Conservation (phyloP, 2,329 filamentous ascomycete species). For the Biscogniauxia marginata region DNA sequence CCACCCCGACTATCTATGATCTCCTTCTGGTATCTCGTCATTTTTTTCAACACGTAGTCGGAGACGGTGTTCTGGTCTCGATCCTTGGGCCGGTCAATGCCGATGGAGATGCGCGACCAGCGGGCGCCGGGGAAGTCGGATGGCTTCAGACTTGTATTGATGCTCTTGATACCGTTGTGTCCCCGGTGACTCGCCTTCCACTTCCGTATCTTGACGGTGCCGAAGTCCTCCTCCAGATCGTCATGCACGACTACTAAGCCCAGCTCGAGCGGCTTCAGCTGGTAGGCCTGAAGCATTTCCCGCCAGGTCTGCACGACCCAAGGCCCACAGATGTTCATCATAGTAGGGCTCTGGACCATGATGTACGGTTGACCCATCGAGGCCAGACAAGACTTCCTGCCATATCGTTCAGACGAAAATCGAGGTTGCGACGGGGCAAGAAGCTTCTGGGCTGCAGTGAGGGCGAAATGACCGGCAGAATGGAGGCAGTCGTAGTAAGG, state of each 20-base stretch:
- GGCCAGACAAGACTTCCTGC: slow-evolving; percentile 51
- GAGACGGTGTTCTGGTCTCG: slow-evolving; percentile 68
- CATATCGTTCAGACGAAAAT: slow-evolving; percentile 47
- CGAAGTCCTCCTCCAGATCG: slow-evolving; percentile 74
- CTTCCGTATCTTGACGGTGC: slow-evolving; percentile 62
- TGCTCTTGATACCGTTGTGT: slow-evolving; percentile 74
- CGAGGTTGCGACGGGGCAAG: slow-evolving; percentile 46
- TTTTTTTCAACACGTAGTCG: slow-evolving; percentile 72
- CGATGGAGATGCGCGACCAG: slow-evolving; percentile 69
- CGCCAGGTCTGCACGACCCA: slow-evolving; percentile 67
- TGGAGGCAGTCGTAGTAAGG: slow-evolving; percentile 78
- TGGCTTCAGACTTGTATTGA: slow-evolving; percentile 50
- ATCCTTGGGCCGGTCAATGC: slow-evolving; percentile 78
- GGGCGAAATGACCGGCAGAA: slow-evolving; percentile 79
- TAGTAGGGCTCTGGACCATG: slow-evolving; percentile 69
- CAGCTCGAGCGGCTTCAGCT: slow-evolving; percentile 30
- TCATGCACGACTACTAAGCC: slow-evolving; percentile 81
- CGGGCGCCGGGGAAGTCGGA: slow-evolving; percentile 40
- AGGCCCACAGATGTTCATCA: slow-evolving; percentile 83
- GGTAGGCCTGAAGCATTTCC: slow-evolving; percentile 45
- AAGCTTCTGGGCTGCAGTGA: slow-evolving; percentile 57
- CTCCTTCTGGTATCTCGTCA: slow-evolving; percentile 52
- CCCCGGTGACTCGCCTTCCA: slow-evolving; percentile 66
- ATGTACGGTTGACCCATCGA: slow-evolving; percentile 55
- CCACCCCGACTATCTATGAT: slow-evolving; percentile 53